Evolutionary conservation across 768 basidiomycete genomes (phyloP), one percentile per base, ranked within the genome.

Genomic region (Fibroporia radiculosa): DNA sequence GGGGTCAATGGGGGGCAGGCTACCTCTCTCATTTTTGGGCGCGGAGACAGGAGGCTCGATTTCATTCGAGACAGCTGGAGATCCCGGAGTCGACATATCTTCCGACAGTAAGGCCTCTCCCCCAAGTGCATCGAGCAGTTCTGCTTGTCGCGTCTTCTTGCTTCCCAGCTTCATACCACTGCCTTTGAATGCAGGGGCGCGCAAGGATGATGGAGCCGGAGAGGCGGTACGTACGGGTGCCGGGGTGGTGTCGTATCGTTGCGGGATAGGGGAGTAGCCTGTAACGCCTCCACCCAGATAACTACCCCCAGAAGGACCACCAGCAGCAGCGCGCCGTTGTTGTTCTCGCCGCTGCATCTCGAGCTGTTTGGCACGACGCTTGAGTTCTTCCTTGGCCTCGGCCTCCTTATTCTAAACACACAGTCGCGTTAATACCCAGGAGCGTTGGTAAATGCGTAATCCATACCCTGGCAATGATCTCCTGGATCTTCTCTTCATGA

Each of bases 381-480:
- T 98, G 60, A 99, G 84, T 59, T 97, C 95, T 62, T 99, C 96
- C 62, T 99, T 99, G 2, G 95, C 96, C 58, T 99, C 96, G 5
- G 92, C 92, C 66, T 99, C 96, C 66, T 98, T 98, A 72, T 99
- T 98, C 85, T 93, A 52, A 7, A 33, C 16, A 19, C 24, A 2
- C 20, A 11, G 32, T 18, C 20, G 23, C 19, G 4, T 10, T 13
- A 20, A 10, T 6, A 6, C 27, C 28, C 11, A 18, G 28, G 5
- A 32, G 22, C 8, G 6, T 4, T 31, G 14, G n/a, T 19, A 27
- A 6, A 42, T 11, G 0, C 6, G 22, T 8, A 4, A 29, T 29
- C 66, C 82, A 49, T 60, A 93, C 92, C 64, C 88, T 76, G 10
- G 93, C 87, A 54, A 98, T 99, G 63, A 98, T 98, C 59, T 98